Evolutionary conservation across 1,139 yeast species (phyloP), one percentile per base, ranked within the genome.

Genomic region (Geotrichum restrictum): DNA sequence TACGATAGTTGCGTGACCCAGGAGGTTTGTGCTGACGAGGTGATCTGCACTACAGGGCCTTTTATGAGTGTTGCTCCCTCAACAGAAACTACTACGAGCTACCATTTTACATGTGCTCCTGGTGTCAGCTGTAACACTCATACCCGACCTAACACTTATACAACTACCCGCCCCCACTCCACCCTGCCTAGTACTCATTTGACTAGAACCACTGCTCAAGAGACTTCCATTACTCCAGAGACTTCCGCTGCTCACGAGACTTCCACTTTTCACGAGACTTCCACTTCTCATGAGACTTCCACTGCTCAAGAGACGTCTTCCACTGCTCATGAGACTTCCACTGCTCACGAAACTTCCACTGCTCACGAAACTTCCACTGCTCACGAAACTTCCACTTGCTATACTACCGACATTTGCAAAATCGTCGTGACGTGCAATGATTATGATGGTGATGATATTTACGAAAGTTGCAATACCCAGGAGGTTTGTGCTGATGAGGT

Each of bases 31-130:
- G 34, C 4, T 36, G 64, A 74, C 48, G 76, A 74, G 57, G 62
- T 68, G 52, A 69, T 70, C 39, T 69, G 72, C 54, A 60, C 61
- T n/a, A 73, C 73, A 56, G 64, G 47, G 5, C 13, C 34, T 7
- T n/a, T 47, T 2, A 13, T 47, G 14, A 8, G 22, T 14, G 3
- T 22, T 11, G 18, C 42, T 6, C 16, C 32, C 3, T 1, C 27
- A 14, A 14, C 8, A 11, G 5, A 5, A 8, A 40, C 44, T 13
- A 48, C 45, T 32, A 36, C 45, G 7, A 39, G 37, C 14, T 48
- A 48, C 22, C n/a, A 24, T 21, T 14, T 6, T n/a, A 19, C 42
- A 2, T 48, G 51, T 27, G n/a, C 38, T 24, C 34, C 46, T 13
- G n/a, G 27, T 13, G 16, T 10, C n/a, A 16, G 34, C 22, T 76